Evolutionary conservation across 1,284 basidiomycete species (phyloP).

Genomic region (Cutaneotrichosporon spelunceum): DNA sequence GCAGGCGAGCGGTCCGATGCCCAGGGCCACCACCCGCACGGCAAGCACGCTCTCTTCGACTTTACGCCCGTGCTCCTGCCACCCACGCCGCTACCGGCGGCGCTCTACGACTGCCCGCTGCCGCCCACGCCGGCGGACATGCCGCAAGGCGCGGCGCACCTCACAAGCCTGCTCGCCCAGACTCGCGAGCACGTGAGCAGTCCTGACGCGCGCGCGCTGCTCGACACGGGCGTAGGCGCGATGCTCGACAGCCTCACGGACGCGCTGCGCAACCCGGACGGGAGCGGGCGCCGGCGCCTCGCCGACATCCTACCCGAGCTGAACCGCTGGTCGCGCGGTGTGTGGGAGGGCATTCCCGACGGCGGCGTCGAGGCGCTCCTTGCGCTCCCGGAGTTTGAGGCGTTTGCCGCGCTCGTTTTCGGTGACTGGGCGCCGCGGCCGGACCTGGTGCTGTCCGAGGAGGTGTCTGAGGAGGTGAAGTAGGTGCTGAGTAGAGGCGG

Average conservation of each 20-base stretch:
- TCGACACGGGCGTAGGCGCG: constrained; percentile 40
- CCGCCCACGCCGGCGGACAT: constrained; percentile 25
- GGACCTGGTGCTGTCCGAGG: neutral
- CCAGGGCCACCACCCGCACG: neutral
- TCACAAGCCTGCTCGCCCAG: constrained; percentile 39
- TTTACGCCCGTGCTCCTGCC: constrained; percentile 44
- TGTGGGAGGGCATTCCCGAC: constrained; percentile 50
- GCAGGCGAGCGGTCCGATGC: neutral
- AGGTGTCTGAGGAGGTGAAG: neutral
- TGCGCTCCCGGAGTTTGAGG: constrained; percentile 42
- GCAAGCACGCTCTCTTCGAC: constrained; percentile 30
- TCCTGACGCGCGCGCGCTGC: constrained; percentile 42
- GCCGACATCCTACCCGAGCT: constrained; percentile 47
- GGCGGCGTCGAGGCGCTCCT: constrained; percentile 46
- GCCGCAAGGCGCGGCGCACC: constrained; percentile 26
- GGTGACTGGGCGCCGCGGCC: constrained; percentile 47
- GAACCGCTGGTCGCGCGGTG: constrained; percentile 43
- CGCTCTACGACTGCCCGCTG: constrained; percentile 22
- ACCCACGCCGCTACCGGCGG: constrained; percentile 24
- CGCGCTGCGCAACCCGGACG: constrained; percentile 20
- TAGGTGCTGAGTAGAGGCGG: no score
- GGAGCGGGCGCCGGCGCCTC: constrained; percentile 13
- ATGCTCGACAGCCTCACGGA: constrained; percentile 33
- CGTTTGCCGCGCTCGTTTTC: constrained; percentile 49
- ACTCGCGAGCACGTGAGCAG: constrained; percentile 39